Percentiles rank a stretch among this genome's conserved stretches.
Conservation (phyloP, 2,329 filamentous ascomycete genomes). For the Fusarium sp. region DNA sequence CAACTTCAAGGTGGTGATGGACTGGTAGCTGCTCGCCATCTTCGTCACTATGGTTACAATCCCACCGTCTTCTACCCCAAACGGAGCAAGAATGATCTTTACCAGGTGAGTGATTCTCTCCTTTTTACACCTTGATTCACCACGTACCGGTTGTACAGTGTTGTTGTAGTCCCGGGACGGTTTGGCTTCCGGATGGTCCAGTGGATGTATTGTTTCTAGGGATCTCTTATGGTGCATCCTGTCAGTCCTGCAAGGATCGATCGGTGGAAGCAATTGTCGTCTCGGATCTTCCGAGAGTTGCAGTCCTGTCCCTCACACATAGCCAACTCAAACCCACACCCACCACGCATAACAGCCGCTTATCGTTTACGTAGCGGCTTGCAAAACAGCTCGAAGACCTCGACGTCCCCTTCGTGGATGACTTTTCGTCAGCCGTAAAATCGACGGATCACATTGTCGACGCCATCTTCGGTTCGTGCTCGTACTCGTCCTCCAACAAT, state of each 20-base stretch:
- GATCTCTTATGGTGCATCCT: constrained; percentile 31
- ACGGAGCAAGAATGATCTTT: constrained; percentile 88
- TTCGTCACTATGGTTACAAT: constrained; percentile 91
- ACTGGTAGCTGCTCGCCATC: constrained; percentile 91
- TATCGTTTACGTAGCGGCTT: constrained; percentile 71
- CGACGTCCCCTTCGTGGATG: constrained; percentile 83
- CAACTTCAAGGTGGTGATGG: constrained; percentile 82
- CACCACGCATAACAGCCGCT: constrained; percentile 38
- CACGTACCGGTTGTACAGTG: not conserved
- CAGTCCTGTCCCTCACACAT: constrained; percentile 10
- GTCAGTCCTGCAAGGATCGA: constrained; percentile 27
- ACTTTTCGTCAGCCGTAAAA: constrained; percentile 76
- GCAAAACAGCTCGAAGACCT: constrained; percentile 87
- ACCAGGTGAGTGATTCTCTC: constrained; percentile 68
- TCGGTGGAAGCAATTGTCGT: constrained; percentile 17
- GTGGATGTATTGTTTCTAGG: constrained; percentile 36
- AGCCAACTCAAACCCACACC: constrained; percentile 12
- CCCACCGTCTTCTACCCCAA: constrained; percentile 95
- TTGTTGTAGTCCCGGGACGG: not conserved
- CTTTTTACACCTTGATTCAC: constrained; percentile 18
- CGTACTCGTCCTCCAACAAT: constrained; percentile 38
- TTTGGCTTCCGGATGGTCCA: constrained; percentile 17
- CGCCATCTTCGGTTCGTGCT: constrained; percentile 83
- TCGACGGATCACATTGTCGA: constrained; percentile 87
- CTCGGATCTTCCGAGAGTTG: constrained; percentile 9